A percentile compares a stretch with the other conserved stretches of the same genome.
Conservation (phyloP, 176 grass and related monocot genomes). For the Coix lacrymajobi region DNA sequence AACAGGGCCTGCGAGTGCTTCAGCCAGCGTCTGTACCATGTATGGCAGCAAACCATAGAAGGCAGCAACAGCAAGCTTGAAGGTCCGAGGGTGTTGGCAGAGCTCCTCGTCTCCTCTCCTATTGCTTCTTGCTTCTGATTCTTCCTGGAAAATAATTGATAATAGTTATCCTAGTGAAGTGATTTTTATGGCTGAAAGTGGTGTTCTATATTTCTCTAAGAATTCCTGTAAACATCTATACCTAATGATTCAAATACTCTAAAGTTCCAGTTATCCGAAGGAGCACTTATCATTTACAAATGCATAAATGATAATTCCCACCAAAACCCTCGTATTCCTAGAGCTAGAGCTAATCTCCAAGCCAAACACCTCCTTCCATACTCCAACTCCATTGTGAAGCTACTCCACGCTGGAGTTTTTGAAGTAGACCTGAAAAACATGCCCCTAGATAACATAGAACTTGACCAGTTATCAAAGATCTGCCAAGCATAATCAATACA, state of each 20-base stretch:
- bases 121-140: not conserved
- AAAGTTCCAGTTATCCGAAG: not conserved
- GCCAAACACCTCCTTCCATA: not conserved
- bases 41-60: no score
- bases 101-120: not conserved
- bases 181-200: no score
- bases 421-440: not conserved
- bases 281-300: not conserved
- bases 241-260: not conserved
- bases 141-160: not conserved
- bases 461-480: not conserved
- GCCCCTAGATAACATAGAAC: not conserved
- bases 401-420: not conserved
- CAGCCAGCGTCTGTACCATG: not conserved
- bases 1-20: no score
- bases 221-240: no score
- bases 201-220: no score
- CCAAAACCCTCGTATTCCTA: not conserved
- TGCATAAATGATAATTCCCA: not conserved
- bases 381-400: not conserved
- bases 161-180: no score
- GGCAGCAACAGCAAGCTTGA: no score
- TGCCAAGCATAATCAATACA: not conserved
- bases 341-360: not conserved
- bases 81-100: not conserved